Percentiles rank a stretch among this genome's conserved stretches.
Conservation (phyloP, 345 rosid species). For the Punica granatum region DNA sequence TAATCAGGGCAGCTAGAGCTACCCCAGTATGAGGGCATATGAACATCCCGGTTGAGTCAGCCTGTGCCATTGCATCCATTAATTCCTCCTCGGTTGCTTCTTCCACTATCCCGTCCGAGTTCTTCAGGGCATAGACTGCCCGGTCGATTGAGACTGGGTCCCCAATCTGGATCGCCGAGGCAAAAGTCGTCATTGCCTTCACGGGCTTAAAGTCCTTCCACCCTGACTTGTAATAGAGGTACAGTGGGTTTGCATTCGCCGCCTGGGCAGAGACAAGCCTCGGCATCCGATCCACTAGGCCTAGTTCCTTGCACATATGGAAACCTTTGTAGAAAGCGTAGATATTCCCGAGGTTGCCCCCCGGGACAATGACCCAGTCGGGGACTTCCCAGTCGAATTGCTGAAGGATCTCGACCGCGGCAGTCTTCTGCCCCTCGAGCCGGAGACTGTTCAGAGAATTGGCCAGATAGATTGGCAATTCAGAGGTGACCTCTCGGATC, state of each 20-base stretch:
- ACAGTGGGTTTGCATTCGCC: constrained; percentile 90
- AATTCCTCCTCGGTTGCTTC: constrained; percentile 87
- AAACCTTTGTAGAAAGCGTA: constrained; percentile 91
- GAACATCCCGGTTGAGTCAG: constrained; percentile 94
- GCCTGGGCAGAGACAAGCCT: constrained; percentile 88
- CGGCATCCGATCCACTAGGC: constrained; percentile 76
- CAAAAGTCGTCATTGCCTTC: constrained; percentile 66
- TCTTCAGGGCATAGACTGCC: constrained; percentile 73
- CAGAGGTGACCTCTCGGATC: constrained; percentile 71
- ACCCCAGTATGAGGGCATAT: constrained; percentile 94
- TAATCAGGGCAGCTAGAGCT: constrained; percentile 68
- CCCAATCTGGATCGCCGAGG: constrained; percentile 92
- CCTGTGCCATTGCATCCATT: constrained; percentile 93
- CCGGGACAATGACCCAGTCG: constrained; percentile 94
- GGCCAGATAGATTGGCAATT: constrained; percentile 75
- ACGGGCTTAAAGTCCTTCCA: constrained; percentile 73
- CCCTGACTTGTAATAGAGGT: constrained; percentile 60
- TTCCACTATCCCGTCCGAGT: constrained; percentile 72
- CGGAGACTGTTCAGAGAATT: constrained; percentile 83
- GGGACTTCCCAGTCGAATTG: constrained; percentile 94
- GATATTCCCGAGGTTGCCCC: constrained; percentile 85
- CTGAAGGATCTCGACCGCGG: constrained; percentile 86
- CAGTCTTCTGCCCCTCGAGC: constrained; percentile 88
- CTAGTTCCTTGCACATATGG: constrained; percentile 75
- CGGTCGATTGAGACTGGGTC: constrained; percentile 91